phyloP scores from a whole-genome alignment of 345 rosid species.

The Bretschneidera sinensis region DNA sequence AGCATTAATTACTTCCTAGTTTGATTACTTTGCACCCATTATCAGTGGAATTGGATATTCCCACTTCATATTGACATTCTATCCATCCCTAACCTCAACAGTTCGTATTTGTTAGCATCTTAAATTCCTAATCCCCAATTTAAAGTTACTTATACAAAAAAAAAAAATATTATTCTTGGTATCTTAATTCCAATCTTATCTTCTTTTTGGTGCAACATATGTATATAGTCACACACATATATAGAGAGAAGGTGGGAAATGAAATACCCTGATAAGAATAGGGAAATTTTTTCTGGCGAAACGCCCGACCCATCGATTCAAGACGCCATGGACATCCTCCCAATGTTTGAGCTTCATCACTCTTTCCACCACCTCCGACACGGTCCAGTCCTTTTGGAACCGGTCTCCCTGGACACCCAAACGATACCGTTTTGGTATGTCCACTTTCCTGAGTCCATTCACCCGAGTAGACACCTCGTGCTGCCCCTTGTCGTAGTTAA shows the following conservation, averaged over 20 bases:
- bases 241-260: not conserved
- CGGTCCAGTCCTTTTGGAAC: constrained; percentile 83
- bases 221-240: no score
- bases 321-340: constrained; percentile 51
- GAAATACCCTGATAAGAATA: constrained; percentile 51
- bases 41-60: no score
- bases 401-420: constrained; percentile 53
- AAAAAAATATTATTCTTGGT: no score
- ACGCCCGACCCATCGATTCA: constrained; percentile 87
- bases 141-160: no score
- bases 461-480: constrained; percentile 57
- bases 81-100: no score
- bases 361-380: constrained; percentile 61
- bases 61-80: no score
- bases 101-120: no score
- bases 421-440: constrained; percentile 58
- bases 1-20: no score
- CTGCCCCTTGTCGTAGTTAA: constrained; percentile 74
- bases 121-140: no score
- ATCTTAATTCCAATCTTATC: no score
- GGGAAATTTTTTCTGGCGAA: constrained; percentile 79
- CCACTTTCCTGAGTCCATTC: constrained; percentile 56
- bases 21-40: no score
- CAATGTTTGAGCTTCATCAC: constrained; percentile 49
- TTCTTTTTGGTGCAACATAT: no score